phyloP scores from a whole-genome alignment of 1,284 basidiomycete species.

The Pascua sp. region DNA sequence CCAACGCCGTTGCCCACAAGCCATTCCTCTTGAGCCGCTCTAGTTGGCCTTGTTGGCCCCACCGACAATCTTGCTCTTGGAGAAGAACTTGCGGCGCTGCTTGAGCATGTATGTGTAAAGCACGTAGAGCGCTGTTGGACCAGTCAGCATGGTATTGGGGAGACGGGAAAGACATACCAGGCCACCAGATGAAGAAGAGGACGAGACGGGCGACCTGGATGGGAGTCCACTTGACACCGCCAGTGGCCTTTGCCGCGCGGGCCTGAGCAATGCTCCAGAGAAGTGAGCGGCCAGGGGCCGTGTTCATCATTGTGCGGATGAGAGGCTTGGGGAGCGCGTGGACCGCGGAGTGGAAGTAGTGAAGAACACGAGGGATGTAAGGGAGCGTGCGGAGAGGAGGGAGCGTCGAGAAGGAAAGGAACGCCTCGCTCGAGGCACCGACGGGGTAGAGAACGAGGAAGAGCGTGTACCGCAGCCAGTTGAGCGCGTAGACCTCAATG shows the following conservation, averaged over 20 bases:
- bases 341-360: slow-evolving; percentile 20
- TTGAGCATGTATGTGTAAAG: slow-evolving; percentile 87
- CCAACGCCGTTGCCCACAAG: no score
- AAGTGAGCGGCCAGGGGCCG: slow-evolving; percentile 26
- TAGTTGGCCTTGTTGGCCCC: slow-evolving; percentile 24
- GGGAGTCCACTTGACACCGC: slow-evolving; percentile 28
- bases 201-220: slow-evolving; percentile 57
- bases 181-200: slow-evolving; percentile 85
- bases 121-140: slow-evolving; percentile 65
- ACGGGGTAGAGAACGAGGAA: slow-evolving; percentile 91
- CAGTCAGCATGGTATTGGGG: neutral
- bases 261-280: slow-evolving; percentile 33
- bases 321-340: slow-evolving; percentile 26
- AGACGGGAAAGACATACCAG: slow-evolving; percentile 58
- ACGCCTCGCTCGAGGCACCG: slow-evolving; percentile 86
- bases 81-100: slow-evolving; percentile 74
- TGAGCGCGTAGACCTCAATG: slow-evolving; percentile 44
- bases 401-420: slow-evolving; percentile 74
- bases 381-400: slow-evolving; percentile 55
- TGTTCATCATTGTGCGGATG: slow-evolving; percentile 23
- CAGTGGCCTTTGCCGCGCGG: slow-evolving; percentile 9
- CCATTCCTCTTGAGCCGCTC: neutral
- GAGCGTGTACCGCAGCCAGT: slow-evolving; percentile 69
- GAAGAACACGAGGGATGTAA: slow-evolving; percentile 21
- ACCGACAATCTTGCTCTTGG: slow-evolving; percentile 46